phyloP scores from a whole-genome alignment of 768 basidiomycete species.

The Mycena rosella region DNA sequence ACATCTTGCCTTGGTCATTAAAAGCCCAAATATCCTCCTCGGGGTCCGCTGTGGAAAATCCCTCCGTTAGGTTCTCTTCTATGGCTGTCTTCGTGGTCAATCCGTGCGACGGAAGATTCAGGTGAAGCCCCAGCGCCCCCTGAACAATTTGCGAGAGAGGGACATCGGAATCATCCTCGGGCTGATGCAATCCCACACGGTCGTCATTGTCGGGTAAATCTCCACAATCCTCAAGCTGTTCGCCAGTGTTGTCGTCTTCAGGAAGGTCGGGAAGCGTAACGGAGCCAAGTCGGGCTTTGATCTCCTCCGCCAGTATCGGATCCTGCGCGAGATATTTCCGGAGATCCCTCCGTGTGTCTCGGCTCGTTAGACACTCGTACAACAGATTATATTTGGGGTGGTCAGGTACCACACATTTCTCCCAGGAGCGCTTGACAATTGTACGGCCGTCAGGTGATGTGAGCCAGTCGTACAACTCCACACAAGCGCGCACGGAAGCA shows the following conservation, averaged over 20 bases:
- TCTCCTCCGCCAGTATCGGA: background rate
- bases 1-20: conserved; percentile 3
- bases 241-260: background rate
- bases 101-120: background rate
- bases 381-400: conserved; percentile 10
- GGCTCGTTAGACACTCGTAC: conserved; percentile 2
- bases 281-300: background rate
- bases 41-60: background rate
- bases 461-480: conserved; percentile 35
- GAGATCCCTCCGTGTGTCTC: background rate
- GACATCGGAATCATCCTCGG: conserved; percentile 1
- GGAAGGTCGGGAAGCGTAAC: background rate
- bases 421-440: conserved; percentile 24
- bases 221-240: background rate
- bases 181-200: too few species aligned
- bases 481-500: conserved; percentile 26
- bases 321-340: background rate
- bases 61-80: background rate
- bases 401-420: background rate
- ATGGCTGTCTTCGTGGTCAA: background rate
- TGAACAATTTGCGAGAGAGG: background rate
- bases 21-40: conserved; percentile 13
- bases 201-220: background rate
- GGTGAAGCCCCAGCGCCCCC: background rate
- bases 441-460: conserved; percentile 9